Evolutionary conservation across 306 rosid species (phyloP), one percentile per base, ranked within the genome.

Genomic region (Casuarina equisetifolia): DNA sequence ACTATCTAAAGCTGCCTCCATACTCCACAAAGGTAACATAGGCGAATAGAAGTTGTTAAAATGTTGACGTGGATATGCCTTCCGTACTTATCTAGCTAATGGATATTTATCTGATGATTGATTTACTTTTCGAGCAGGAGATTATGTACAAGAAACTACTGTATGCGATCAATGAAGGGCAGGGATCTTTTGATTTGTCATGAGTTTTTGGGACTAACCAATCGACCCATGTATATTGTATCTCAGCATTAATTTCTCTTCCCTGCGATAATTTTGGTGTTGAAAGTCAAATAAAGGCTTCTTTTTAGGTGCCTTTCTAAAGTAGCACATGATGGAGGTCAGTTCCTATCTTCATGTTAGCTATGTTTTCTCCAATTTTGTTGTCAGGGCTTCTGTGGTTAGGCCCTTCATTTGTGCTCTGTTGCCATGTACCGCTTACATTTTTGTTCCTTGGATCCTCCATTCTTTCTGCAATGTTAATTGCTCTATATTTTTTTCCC

Each of bases 1-100:
- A 96, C 89, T 96, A 96, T 88, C 85, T 96, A 79, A 96, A 96
- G 85, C 99, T 96, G 73, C 99, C 99, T 85, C 98, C 99, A 9
- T 96, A 96, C 84, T 96, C 99, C 11, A 92, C 97, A 84, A 96
- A 96, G 98, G 99, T 62, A 12, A 62, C 11, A 62, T 62, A 16
- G 70, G 20, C 46, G 9, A 67, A 16, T 67, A 40, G 25, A 39
- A 35, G 15, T 16, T 10, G 74, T 67, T 61, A 63, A 6, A 54
- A 4, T 63, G 57, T 52, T 70, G 50, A 49, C 57, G 12, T 52
- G 40, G 20, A 4, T 17, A 15, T 48, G 13, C 11, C 38, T 74
- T 25, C 35, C 17, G 6, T 25, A n/a, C 9, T 10, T 40, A 3
- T 52, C 44, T 20, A 8, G 11, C 50, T 3, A 40, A 52, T 50